These are phyloP conservation scores for Diversispora epigaea DNA, from an alignment of 192 early-diverging fungal genomes.

Conservation along the genomic window DNA sequence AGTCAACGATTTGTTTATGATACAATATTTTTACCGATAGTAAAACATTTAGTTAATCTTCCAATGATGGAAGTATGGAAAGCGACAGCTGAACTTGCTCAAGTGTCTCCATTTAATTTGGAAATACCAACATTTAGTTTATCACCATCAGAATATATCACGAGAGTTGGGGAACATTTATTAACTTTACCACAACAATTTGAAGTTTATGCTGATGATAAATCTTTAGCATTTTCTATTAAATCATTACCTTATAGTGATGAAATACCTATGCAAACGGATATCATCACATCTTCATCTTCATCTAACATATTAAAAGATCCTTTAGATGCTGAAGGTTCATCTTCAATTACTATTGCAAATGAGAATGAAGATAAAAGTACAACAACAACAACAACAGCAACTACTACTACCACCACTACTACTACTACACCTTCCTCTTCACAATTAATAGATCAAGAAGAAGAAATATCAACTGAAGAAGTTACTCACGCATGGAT, in stretches of 20 bases:
- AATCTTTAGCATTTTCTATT: conserved; percentile 48
- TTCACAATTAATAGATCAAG: too few relatives aligned
- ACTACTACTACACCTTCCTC: too few relatives aligned
- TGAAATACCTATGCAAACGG: conserved; percentile 36
- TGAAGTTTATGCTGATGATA: conserved; percentile 60
- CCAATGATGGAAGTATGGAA: conserved; percentile 48
- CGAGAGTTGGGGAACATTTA: conserved; percentile 65
- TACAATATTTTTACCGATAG: conserved; percentile 53
- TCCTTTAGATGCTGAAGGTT: not conserved
- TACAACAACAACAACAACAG: conserved; percentile 33
- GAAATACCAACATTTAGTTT: conserved; percentile 63
- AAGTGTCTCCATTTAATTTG: conserved; percentile 33
- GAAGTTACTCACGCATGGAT: conserved; percentile 70
- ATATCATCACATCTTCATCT: conserved; percentile 4
- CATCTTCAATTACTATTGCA: not conserved
- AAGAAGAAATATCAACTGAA: conserved; percentile 41
- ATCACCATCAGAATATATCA: conserved; percentile 67
- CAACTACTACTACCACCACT: too few relatives aligned
- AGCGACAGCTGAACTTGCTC: conserved; percentile 24
- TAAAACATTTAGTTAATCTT: conserved; percentile 46
- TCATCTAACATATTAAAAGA: not conserved
- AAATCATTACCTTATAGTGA: conserved; percentile 43
- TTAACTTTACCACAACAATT: conserved; percentile 68
- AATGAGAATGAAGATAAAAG: not conserved
- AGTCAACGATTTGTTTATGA: conserved; percentile 61